Evolutionary conservation across 2,329 filamentous ascomycete species (phyloP).

Genomic region (Thielaviopsis musarum): DNA sequence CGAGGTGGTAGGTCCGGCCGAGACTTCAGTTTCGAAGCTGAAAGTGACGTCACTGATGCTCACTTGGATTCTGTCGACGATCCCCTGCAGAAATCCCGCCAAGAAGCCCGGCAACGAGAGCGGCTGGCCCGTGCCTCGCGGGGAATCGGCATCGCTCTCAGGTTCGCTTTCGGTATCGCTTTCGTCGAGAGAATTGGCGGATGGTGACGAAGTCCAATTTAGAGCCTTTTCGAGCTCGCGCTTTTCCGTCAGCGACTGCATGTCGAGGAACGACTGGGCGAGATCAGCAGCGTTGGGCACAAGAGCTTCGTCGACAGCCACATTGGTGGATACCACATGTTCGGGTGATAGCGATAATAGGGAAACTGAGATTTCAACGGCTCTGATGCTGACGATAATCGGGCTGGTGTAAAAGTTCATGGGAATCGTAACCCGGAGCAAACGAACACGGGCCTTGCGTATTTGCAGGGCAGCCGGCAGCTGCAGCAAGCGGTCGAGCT

Average conservation of each 20-base stretch:
- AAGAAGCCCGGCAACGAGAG: constrained; percentile 55
- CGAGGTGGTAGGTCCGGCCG: constrained; percentile 26
- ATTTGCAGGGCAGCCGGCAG: constrained; percentile 58
- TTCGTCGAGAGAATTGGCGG: constrained; percentile 41
- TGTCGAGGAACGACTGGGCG: constrained; percentile 61
- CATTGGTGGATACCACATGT: not conserved
- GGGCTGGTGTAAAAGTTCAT: constrained; percentile 76
- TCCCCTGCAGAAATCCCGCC: constrained; percentile 54
- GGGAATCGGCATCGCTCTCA: constrained; percentile 35
- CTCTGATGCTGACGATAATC: constrained; percentile 67
- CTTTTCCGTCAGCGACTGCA: constrained; percentile 49
- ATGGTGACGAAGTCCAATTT: constrained; percentile 30
- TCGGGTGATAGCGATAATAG: constrained; percentile 20
- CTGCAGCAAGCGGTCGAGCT: constrained; percentile 57
- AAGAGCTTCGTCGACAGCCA: constrained; percentile 17
- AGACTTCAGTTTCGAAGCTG: constrained; percentile 45
- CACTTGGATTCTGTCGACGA: constrained; percentile 54
- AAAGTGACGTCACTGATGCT: constrained; percentile 48
- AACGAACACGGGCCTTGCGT: constrained; percentile 54
- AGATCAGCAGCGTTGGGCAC: constrained; percentile 57
- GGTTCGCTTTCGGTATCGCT: constrained; percentile 42
- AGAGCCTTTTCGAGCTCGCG: constrained; percentile 53
- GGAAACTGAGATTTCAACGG: constrained; percentile 54
- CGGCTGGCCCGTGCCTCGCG: constrained; percentile 52
- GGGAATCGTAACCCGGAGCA: constrained; percentile 67